Evolutionary conservation across 805 yeast species (phyloP), one percentile per base, ranked within the genome.

Genomic region (Metschnikowia colocasiae): DNA sequence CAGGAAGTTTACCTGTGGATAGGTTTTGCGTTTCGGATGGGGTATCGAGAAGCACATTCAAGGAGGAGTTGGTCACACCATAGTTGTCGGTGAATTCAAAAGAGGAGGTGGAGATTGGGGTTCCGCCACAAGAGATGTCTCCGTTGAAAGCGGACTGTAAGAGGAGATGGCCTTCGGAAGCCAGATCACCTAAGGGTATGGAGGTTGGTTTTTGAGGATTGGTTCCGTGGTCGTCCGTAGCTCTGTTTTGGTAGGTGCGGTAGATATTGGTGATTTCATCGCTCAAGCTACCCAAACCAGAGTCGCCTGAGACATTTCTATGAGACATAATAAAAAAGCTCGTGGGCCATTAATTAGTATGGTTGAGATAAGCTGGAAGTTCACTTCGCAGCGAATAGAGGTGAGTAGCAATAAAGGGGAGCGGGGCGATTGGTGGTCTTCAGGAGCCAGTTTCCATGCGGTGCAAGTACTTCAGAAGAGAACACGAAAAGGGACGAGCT

Each of bases 41-140:
- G 7, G 66, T 60, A 46, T 64, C 69, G 25, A 65, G 52, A 41
- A 71, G 57, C 9, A 70, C 71, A 41, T 70, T 65, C 46, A 71
- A 51, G 16, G 74, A 68, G 3, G 71, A 60, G 50, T 62, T 66
- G 18, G 72, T 66, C 48, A 63, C 66, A 1, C 49, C 44, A 6
- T 55, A 56, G 18, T 56, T 61, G 36, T 51, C 57, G 29, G 47
- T 46, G 54, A 69, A 69, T 43, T 70, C 74, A 52, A 69, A 67
- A 6, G 68, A 52, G n/a, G 53, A 47, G 6, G 53, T 15, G 7
- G 68, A 61, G 6, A 56, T 55, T 2, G 72, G 73, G 2, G 69
- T 63, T 33, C 55, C 61, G 1, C 68, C 70, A 4, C 62, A 68
- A 0, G 55, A 45, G 6, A 22, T 35, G 1, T 52, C 67, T 56